Base-by-base conservation (phyloP, 129 eudicot genomes). In the Flaveria linearis region DNA sequence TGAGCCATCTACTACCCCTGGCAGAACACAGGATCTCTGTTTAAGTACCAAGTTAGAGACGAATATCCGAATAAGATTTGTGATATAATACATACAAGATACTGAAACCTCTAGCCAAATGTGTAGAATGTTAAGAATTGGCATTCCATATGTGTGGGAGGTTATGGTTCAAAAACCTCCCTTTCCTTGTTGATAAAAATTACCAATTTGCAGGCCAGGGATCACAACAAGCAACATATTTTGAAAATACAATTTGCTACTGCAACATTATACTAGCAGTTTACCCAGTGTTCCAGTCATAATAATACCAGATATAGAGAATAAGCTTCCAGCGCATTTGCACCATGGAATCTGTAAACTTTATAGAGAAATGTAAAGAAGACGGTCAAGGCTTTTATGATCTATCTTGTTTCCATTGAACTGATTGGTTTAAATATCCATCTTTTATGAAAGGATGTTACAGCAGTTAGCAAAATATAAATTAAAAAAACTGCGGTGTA, bases 11-110 rank as follows among this genome's bases (percentile, higher is more conserved):
- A 23, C 36, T 58, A 4, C 16, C 65, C 66, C 13, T 58, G 23
- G 66, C 7, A 11, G 66, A 58, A 58, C 66, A 58, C 66, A 23
- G 36, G 36, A 23, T 58, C 66, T 58, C 28, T 58, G 66, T 58
- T 58, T 7, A 23, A 58, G 36, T 15, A 10, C 66, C 66, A 58
- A 22, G 16, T 9, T 25, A 23, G 39, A 58, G 66, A 58, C 16
- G 25, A 22, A 58, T 58, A 22, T 58, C 66, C 66, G 13, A 22
- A 58, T 55, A 58, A 22, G 39, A 58, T 56, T 56, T 58, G 65
- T 58, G 65, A 58, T 36, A 17, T 17, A 7, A 55, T 23, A 58
- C 65, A 23, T 58, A 22, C 65, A 58, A 58, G 5, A 58, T 58
- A 23, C 65, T 22, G 12, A 58, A 20, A 58, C 65, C 39, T 13